phyloP scores from a whole-genome alignment of 1,284 basidiomycete species.

The Ceratobasidium sp. region DNA sequence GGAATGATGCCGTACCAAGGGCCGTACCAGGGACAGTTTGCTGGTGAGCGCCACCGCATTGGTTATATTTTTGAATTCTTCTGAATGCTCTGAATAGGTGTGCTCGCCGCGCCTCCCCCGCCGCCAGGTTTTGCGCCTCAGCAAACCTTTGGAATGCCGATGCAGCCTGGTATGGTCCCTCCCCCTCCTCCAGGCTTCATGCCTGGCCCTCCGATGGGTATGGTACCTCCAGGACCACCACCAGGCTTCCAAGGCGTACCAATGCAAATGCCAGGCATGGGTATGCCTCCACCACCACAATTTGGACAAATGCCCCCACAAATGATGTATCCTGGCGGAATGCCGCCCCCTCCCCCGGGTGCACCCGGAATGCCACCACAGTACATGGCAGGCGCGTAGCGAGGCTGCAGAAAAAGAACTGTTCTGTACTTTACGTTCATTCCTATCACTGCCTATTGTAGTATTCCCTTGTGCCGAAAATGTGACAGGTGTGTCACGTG shows the following conservation, averaged over 20 bases:
- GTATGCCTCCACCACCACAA: constrained; percentile 25
- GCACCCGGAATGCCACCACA: constrained; percentile 25
- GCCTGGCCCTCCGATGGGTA: constrained; percentile 58
- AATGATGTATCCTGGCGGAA: constrained; percentile 39
- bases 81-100: constrained; percentile 62
- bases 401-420: background rate
- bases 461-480: background rate
- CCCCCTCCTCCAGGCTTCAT: constrained; percentile 61
- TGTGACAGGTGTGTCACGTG: constrained; percentile 37
- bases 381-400: constrained; percentile 37
- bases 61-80: constrained; percentile 52
- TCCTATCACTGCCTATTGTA: background rate
- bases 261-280: constrained; percentile 29
- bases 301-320: constrained; percentile 39
- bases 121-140: constrained; percentile 78
- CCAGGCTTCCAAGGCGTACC: constrained; percentile 45
- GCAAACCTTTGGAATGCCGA: constrained; percentile 60
- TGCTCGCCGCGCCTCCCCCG: constrained; percentile 77
- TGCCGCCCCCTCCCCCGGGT: constrained; percentile 25
- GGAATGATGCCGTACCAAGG: constrained; percentile 64
- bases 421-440: constrained; percentile 2
- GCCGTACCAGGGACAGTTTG: constrained; percentile 86
- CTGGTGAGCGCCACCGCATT: constrained; percentile 53
- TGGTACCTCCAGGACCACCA: constrained; percentile 51
- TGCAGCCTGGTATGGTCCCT: constrained; percentile 61